Evolutionary conservation across 208 protist species (phyloP).

Genomic region (Endotrypanum monterogeii): DNA sequence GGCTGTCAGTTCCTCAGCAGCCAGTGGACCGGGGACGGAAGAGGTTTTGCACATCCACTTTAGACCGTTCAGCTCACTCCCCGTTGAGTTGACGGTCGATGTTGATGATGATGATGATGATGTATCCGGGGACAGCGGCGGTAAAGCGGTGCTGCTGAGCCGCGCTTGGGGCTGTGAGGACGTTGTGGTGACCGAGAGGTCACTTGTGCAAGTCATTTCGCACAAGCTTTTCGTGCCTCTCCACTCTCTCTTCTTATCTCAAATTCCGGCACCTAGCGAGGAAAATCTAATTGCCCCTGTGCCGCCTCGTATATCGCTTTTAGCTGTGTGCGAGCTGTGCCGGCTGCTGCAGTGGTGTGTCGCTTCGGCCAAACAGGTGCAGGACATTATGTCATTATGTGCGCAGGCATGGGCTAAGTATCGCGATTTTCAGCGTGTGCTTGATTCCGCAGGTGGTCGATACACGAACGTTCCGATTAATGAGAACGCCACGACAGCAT

Average conservation of each 20-base stretch:
- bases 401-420: constrained; percentile 13
- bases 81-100: constrained; percentile 20
- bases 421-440: constrained; percentile 14
- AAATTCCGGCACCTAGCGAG: background rate
- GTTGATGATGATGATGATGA: constrained; percentile 12
- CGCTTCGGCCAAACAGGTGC: background rate
- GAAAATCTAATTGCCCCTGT: background rate
- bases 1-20: background rate
- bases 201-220: constrained; percentile 18
- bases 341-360: constrained; percentile 22
- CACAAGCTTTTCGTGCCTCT: constrained; percentile 1
- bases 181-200: constrained; percentile 19
- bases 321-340: constrained; percentile 20
- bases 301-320: constrained; percentile 1
- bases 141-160: background rate
- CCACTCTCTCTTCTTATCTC: background rate
- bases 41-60: constrained; percentile 15
- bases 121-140: background rate
- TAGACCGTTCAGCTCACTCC: constrained; percentile 25
- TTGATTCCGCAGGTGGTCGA: constrained; percentile 1
- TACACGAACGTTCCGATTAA: background rate
- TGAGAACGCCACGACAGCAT: background rate
- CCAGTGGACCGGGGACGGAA: background rate
- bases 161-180: constrained; percentile 28
- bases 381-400: constrained; percentile 10